Conservation (phyloP, 2,329 filamentous ascomycete species). For the Penicillium vulpinum region DNA sequence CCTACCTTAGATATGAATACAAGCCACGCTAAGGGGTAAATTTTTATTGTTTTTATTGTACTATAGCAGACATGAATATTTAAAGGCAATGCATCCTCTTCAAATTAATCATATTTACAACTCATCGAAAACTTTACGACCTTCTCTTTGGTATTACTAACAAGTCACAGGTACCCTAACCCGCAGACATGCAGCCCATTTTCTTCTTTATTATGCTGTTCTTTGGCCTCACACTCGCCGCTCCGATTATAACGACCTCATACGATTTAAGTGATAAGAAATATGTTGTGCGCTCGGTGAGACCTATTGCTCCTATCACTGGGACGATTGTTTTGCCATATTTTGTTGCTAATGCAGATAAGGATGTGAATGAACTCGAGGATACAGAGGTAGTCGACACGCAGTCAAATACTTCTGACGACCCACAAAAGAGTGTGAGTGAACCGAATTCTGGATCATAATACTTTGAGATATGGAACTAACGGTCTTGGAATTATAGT, state of each 20-base stretch:
- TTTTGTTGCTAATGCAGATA: neutral
- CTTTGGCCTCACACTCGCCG: neutral
- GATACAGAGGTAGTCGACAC: neutral
- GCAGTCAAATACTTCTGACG: neutral
- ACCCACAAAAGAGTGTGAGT: neutral
- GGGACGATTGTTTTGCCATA: neutral
- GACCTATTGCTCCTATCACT: neutral
- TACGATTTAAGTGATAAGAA: no score
- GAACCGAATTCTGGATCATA: neutral
- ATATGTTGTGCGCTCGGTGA: neutral
- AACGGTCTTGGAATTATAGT: neutral
- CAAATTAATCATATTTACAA: neutral
- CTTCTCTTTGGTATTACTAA: neutral
- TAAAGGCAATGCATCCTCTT: neutral
- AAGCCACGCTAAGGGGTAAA: neutral
- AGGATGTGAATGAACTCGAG: neutral
- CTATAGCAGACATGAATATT: neutral
- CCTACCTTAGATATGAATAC: neutral
- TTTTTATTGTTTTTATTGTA: neutral
- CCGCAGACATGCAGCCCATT: neutral
- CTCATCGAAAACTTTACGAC: neutral
- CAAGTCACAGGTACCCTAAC: neutral
- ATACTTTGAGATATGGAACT: neutral
- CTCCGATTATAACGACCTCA: neutral
- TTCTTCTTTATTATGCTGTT: neutral